Conservation (phyloP, 208 protist species). For the Leishmania aethiopica region DNA sequence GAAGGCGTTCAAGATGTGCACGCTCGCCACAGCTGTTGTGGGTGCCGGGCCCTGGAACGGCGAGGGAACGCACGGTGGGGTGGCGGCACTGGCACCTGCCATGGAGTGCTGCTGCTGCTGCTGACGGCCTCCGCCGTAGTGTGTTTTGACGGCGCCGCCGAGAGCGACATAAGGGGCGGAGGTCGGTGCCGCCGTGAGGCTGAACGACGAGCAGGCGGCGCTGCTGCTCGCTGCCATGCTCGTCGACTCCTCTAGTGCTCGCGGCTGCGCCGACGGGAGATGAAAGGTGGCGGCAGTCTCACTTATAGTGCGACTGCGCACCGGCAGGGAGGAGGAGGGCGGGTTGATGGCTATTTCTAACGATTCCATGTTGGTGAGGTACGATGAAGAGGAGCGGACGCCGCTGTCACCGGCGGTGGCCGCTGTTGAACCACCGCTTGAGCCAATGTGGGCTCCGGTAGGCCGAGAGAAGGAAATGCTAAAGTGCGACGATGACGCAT, state of each 20-base stretch:
- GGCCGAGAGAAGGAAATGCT: constrained; percentile 3
- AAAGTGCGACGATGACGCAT: constrained; percentile 11
- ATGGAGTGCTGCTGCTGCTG: neutral
- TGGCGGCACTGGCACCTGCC: neutral
- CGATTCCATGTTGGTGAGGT: constrained; percentile 13
- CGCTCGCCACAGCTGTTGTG: neutral
- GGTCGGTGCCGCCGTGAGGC: neutral
- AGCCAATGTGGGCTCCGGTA: neutral
- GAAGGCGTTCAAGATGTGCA: constrained; percentile 63
- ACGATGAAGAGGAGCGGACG: constrained; percentile 3
- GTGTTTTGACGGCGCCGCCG: neutral
- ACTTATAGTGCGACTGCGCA: constrained; percentile 22
- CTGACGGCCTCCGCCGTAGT: neutral
- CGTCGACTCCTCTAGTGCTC: constrained; percentile 6
- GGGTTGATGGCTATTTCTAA: neutral
- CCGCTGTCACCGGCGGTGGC: neutral
- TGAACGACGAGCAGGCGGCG: constrained; percentile 14
- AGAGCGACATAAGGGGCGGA: neutral
- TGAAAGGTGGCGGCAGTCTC: constrained; percentile 7
- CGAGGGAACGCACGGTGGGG: neutral
- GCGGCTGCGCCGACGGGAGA: neutral
- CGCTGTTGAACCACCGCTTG: neutral
- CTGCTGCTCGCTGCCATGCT: constrained; percentile 11
- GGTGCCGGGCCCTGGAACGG: neutral
- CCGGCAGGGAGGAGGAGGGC: constrained; percentile 18